A percentile compares a stretch with the other conserved stretches of the same genome.
phyloP scores from a whole-genome alignment of 2,329 filamentous ascomycete genomes.

The Penicillium verrucosum region DNA sequence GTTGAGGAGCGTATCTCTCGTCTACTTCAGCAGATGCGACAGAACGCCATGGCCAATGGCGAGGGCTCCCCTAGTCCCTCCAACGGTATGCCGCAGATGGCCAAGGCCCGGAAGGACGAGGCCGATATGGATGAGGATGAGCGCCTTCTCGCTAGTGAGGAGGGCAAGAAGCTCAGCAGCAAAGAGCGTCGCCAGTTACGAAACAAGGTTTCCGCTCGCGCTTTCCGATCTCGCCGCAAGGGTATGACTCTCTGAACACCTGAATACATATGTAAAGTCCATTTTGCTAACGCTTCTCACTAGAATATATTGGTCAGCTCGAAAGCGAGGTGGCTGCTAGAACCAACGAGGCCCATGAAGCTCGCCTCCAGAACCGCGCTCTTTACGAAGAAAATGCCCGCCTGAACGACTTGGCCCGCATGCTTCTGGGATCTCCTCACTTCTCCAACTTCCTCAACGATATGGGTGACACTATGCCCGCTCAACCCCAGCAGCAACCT shows the following conservation, averaged over 20 bases:
- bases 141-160: conserved; percentile 86
- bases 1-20: conserved; percentile 93
- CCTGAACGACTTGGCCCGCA: conserved; percentile 71
- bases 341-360: conserved; percentile 75
- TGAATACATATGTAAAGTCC: neutral
- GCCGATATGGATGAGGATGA: conserved; percentile 99
- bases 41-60: conserved; percentile 60
- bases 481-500: conserved; percentile 34
- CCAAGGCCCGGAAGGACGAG: conserved; percentile 83
- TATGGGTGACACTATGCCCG: conserved; percentile 58
- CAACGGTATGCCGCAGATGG: conserved; percentile 60
- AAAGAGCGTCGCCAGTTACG: conserved; percentile 96
- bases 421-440: conserved; percentile 74
- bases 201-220: conserved; percentile 97
- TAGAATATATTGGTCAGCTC: conserved; percentile 95
- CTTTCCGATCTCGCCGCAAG: conserved; percentile 97
- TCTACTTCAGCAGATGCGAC: conserved; percentile 86
- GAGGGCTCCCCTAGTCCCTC: conserved; percentile 44
- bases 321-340: conserved; percentile 84
- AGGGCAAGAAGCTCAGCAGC: conserved; percentile 98
- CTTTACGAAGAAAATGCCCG: conserved; percentile 83
- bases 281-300: conserved; percentile 4
- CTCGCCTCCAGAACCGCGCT: conserved; percentile 75
- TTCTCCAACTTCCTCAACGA: conserved; percentile 79
- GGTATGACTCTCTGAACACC: conserved; percentile 56